These are phyloP conservation scores for Sporothrix inflata DNA, from an alignment of 2,329 filamentous ascomycete species.

Conservation along the genomic window DNA sequence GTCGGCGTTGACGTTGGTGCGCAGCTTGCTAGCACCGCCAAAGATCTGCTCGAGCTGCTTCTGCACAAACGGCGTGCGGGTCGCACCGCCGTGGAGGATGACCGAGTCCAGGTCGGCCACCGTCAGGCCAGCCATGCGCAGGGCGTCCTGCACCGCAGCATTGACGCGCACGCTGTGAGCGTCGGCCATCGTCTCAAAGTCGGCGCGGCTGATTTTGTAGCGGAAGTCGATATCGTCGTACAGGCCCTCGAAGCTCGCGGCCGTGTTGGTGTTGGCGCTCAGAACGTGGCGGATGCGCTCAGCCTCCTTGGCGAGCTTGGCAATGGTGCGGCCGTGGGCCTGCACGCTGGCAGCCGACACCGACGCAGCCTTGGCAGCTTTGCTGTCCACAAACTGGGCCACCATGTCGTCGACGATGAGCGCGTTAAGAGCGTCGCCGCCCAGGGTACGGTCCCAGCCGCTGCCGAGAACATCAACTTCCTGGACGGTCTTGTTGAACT, in stretches of 20 bases:
- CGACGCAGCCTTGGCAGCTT: constrained; percentile 66
- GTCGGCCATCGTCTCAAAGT: constrained; percentile 79
- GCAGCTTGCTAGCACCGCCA: constrained; percentile 75
- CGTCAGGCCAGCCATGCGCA: constrained; percentile 72
- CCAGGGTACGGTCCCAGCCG: constrained; percentile 87
- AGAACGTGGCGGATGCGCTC: constrained; percentile 85
- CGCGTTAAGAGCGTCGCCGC: constrained; percentile 86
- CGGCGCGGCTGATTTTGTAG: constrained; percentile 79
- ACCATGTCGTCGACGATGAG: constrained; percentile 90
- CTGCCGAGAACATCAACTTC: constrained; percentile 87
- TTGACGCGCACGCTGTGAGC: constrained; percentile 69
- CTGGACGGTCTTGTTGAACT: constrained; percentile 94
- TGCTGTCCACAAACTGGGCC: constrained; percentile 71
- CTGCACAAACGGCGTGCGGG: constrained; percentile 92
- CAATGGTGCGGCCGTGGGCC: constrained; percentile 78
- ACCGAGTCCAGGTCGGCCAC: constrained; percentile 81
- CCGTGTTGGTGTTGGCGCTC: constrained; percentile 86
- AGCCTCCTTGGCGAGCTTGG: constrained; percentile 91
- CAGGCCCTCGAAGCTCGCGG: constrained; percentile 81
- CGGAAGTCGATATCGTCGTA: constrained; percentile 92
- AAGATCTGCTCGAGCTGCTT: constrained; percentile 78
- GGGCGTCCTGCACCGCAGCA: constrained; percentile 70
- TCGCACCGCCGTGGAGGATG: constrained; percentile 88
- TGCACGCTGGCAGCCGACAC: constrained; percentile 67
- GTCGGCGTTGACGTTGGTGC: constrained; percentile 94